Conservation (phyloP, 768 basidiomycete genomes). For the Podaxis sp. region DNA sequence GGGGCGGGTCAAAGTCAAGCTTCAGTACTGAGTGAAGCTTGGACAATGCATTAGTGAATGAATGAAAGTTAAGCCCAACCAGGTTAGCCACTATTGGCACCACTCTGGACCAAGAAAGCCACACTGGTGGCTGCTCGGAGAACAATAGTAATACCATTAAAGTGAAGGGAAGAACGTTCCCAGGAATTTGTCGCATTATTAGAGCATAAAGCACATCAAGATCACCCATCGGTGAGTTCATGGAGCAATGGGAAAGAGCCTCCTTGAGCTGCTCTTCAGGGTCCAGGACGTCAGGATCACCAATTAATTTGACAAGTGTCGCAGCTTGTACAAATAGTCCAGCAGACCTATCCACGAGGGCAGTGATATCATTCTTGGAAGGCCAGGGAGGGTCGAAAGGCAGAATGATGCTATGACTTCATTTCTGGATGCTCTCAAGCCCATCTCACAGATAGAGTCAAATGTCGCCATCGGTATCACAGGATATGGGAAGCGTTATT, state of each 20-base stretch:
- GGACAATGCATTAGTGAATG: neutral
- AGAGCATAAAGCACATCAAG: neutral
- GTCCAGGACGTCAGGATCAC: neutral
- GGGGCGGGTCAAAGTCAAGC: neutral
- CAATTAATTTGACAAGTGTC: neutral
- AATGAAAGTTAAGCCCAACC: neutral
- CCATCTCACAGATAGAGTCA: neutral
- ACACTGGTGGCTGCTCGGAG: neutral
- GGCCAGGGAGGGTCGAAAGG: neutral
- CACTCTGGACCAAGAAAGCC: neutral
- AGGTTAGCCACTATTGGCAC: neutral
- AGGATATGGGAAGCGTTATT: neutral
- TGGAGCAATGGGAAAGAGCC: neutral
- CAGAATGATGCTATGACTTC: neutral
- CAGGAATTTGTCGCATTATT: neutral
- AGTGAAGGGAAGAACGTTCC: neutral
- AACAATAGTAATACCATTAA: neutral
- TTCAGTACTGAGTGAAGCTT: neutral
- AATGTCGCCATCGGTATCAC: neutral
- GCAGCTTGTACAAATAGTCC: slow-evolving; percentile 1
- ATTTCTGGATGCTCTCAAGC: neutral
- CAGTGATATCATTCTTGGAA: neutral
- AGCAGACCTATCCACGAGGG: neutral
- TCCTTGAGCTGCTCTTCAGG: neutral
- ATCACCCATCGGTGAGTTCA: neutral